phyloP scores from a whole-genome alignment of 2,329 filamentous ascomycete species.

The Neurospora sp. region DNA sequence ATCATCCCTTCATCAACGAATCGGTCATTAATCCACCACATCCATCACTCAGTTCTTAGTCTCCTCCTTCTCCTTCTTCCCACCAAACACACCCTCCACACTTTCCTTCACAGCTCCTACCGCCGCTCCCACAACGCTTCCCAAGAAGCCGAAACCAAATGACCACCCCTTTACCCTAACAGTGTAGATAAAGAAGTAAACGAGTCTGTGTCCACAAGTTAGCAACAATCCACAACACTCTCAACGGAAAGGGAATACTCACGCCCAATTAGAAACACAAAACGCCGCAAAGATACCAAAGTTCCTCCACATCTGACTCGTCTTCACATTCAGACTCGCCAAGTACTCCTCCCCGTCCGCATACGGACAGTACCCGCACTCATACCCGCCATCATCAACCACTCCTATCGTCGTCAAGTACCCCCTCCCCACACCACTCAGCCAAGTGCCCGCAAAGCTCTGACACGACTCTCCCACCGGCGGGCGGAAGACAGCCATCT shows the following conservation, averaged over 20 bases:
- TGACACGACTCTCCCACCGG: constrained; percentile 51
- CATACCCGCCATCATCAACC: constrained; percentile 30
- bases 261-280: constrained; percentile 49
- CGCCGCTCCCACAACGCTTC: constrained; percentile 8
- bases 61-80: neutral
- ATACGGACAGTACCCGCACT: constrained; percentile 57
- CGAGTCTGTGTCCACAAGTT: constrained; percentile 10
- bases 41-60: neutral
- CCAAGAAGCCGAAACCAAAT: constrained; percentile 19
- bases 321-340: constrained; percentile 47
- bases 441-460: constrained; percentile 45
- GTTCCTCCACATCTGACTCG: constrained; percentile 52
- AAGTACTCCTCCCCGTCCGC: constrained; percentile 51
- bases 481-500: constrained; percentile 50
- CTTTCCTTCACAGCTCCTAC: constrained; percentile 8
- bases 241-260: constrained; percentile 18
- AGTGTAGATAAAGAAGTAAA: constrained; percentile 22
- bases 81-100: constrained; percentile 11
- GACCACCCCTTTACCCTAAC: constrained; percentile 19
- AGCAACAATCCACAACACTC: neutral
- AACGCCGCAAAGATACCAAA: constrained; percentile 57
- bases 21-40: neutral
- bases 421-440: constrained; percentile 39
- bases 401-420: constrained; percentile 37
- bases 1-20: neutral